Evolutionary conservation across 139 green algal genomes (phyloP), one percentile per base, ranked within the genome.

Genomic region (Coelastrella sp.): DNA sequence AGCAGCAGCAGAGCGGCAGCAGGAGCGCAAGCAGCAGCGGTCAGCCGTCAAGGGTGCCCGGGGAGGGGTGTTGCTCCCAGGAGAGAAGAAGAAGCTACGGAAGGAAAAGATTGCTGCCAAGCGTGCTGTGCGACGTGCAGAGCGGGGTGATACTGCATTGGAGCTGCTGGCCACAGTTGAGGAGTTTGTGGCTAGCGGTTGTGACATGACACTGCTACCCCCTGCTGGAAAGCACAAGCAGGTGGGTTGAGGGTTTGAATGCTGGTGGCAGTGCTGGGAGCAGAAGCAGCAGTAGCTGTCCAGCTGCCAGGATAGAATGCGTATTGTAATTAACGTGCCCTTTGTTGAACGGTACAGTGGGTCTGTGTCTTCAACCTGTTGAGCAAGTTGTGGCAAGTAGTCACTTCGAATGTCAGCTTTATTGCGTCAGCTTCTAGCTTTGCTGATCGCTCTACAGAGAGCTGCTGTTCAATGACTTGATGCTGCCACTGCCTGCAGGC

Each of bases 81-180:
- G 93, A 0, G 93, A 94, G 74, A 94, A 94, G 82, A 93, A 93
- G 90, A 56, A 87, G 59, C 89, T 95, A 7, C 83, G 89, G 22
- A 87, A 84, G 54, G 90, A 92, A 20, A 94, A 94, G 89, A 92
- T 93, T 3, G 32, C 91, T 81, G 92, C 93, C 16, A 94, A 94
- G 92, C 89, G 93, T 22, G 76, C 84, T 2, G 89, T 88, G 3
- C 71, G 93, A 0, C 87, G 13, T 8, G 92, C 85, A 0, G 65
- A 57, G 0, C 78, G 76, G 13, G 93, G 92, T 10, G 90, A 91
- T 56, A 89, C 91, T 58, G 90, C 90, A 5, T 16, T 56, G 74
- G 16, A 17, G 14, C 17, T 92, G 59, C 73, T 77, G 20, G 73
- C 85, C 57, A 66, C 22, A 54, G 65, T 95, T n/a, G 58, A 68